These are phyloP conservation scores for Ogataea naganishii DNA, from an alignment of 805 yeast species.

Conservation along the genomic window DNA sequence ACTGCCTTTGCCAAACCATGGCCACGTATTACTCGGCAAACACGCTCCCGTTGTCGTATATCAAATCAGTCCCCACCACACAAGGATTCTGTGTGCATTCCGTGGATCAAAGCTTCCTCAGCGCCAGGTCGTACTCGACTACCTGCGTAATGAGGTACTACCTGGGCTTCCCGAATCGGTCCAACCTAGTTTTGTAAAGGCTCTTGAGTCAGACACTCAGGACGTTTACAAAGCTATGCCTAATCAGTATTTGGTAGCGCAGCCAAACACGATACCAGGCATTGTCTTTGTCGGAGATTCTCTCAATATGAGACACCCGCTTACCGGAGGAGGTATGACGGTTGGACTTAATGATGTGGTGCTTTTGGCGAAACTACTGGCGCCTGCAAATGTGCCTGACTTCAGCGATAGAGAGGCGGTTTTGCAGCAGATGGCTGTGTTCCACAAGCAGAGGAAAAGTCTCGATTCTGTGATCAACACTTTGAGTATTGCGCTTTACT, in stretches of 20 bases:
- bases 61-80: slow-evolving; percentile 75
- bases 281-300: slow-evolving; percentile 86
- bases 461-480: slow-evolving; percentile 83
- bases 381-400: slow-evolving; percentile 42
- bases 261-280: slow-evolving; percentile 63
- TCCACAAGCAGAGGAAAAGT: slow-evolving; percentile 71
- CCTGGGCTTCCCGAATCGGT: slow-evolving; percentile 60
- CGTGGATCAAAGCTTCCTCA: slow-evolving; percentile 69
- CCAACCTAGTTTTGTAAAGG: slow-evolving; percentile 59
- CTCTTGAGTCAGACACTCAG: slow-evolving; percentile 38
- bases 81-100: slow-evolving; percentile 85
- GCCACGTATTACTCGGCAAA: slow-evolving; percentile 82
- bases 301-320: slow-evolving; percentile 94
- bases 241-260: slow-evolving; percentile 81
- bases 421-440: slow-evolving; percentile 46
- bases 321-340: slow-evolving; percentile 99
- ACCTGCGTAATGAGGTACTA: slow-evolving; percentile 51
- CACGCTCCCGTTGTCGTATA: slow-evolving; percentile 87
- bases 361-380: slow-evolving; percentile 53
- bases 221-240: slow-evolving; percentile 81
- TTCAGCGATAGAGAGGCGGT: slow-evolving; percentile 53
- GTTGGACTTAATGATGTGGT: slow-evolving; percentile 88
- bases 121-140: slow-evolving; percentile 40
- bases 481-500: slow-evolving; percentile 80
- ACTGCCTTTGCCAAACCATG: slow-evolving; percentile 69